These are phyloP conservation scores for Starmera dryadoides DNA, from an alignment of 805 yeast species.

Conservation along the genomic window DNA sequence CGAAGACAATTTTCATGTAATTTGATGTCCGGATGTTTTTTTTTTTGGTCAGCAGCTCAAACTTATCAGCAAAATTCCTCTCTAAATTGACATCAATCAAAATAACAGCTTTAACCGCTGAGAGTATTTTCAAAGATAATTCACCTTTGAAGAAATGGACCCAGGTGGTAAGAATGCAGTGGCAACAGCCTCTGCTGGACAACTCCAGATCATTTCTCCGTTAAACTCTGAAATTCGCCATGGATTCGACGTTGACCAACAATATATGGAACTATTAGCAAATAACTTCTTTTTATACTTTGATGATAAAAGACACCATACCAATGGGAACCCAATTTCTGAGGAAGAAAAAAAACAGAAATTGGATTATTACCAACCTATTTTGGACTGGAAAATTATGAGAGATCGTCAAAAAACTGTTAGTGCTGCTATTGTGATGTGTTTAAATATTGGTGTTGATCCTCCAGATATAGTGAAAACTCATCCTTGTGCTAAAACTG, in stretches of 20 bases:
- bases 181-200: too few relatives aligned
- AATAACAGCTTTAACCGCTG: too few relatives aligned
- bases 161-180: too few relatives aligned
- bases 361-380: slow-evolving; percentile 54
- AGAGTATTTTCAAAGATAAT: too few relatives aligned
- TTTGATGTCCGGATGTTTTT: too few relatives aligned
- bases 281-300: slow-evolving; percentile 74
- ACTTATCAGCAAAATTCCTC: too few relatives aligned
- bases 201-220: slow-evolving; percentile 16
- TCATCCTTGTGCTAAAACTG: slow-evolving; percentile 85
- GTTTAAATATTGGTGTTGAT: slow-evolving; percentile 90
- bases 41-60: too few relatives aligned
- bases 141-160: too few relatives aligned
- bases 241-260: slow-evolving; percentile 62
- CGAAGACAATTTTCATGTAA: too few relatives aligned
- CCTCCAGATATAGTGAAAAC: slow-evolving; percentile 95
- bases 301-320: slow-evolving; percentile 87
- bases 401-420: slow-evolving; percentile 89
- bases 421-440: slow-evolving; percentile 84
- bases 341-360: slow-evolving; percentile 42
- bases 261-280: slow-evolving; percentile 47
- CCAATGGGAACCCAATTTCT: slow-evolving; percentile 75
- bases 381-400: slow-evolving; percentile 86
- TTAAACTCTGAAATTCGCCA: slow-evolving; percentile 56
- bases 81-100: too few relatives aligned